These are phyloP conservation scores for Anisodus acutangulus DNA, from an alignment of 257 asterid genomes.

Conservation along the genomic window DNA sequence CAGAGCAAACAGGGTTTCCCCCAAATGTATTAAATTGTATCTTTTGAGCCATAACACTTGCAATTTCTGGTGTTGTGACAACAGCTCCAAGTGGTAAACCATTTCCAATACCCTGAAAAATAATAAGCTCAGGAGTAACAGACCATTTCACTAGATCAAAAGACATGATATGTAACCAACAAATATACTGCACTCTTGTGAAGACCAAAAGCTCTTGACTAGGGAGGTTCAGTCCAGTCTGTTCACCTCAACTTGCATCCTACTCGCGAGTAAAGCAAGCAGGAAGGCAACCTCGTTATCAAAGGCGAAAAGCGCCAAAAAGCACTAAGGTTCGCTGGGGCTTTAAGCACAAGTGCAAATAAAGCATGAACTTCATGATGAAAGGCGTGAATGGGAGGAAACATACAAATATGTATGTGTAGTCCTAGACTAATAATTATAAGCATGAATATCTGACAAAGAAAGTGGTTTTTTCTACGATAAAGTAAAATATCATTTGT, in stretches of 20 bases:
- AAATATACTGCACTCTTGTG: not conserved
- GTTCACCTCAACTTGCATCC: conserved; percentile 5
- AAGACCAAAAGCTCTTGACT: conserved; percentile 6
- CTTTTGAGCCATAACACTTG: conserved; percentile 83
- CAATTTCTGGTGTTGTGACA: conserved; percentile 97
- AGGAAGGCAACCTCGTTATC: not conserved
- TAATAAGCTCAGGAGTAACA: conserved; percentile 25
- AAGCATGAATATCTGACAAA: too few species aligned
- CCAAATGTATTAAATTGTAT: conserved; percentile 94
- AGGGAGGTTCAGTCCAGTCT: conserved; percentile 4
- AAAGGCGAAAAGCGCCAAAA: too few species aligned
- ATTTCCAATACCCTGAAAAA: conserved; percentile 85
- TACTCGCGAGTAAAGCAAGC: not conserved
- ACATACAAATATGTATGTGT: too few species aligned
- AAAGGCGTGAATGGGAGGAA: too few species aligned
- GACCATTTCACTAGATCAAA: conserved; percentile 21
- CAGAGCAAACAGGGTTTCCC: conserved; percentile 98
- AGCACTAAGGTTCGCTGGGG: too few species aligned
- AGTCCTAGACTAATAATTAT: too few species aligned
- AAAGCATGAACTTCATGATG: too few species aligned
- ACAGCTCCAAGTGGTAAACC: conserved; percentile 99
- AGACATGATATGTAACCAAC: conserved; percentile 9
- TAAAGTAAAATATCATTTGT: too few species aligned
- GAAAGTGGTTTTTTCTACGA: too few species aligned
- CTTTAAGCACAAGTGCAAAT: too few species aligned